Evolutionary conservation across 495 filamentous ascomycete species (phyloP).

Genomic region (Penicillium flavigenum): DNA sequence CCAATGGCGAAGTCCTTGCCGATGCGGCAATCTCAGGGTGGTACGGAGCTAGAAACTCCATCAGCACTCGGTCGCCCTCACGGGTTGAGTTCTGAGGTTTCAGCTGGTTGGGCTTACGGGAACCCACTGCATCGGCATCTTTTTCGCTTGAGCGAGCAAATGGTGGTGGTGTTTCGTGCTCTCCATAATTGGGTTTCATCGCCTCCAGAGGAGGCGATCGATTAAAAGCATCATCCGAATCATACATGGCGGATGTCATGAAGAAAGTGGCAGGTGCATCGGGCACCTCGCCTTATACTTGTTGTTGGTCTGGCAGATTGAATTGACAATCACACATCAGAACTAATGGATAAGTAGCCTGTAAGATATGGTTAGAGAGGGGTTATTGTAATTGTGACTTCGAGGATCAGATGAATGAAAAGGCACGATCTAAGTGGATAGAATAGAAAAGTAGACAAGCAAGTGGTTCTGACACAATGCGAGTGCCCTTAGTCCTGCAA

Average conservation of each 20-base stretch:
- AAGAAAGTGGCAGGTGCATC: constrained; percentile 38
- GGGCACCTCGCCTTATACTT: constrained; percentile 27
- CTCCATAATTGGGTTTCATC: constrained; percentile 24
- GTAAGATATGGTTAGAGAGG: not conserved
- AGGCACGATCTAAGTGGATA: not conserved
- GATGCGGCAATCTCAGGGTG: constrained; percentile 45
- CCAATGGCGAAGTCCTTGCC: constrained; percentile 24
- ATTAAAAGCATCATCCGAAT: constrained; percentile 45
- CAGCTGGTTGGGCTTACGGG: constrained; percentile 39
- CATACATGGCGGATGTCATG: constrained; percentile 46
- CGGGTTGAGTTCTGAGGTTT: constrained; percentile 33
- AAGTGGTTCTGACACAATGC: not conserved
- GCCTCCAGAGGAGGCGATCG: constrained; percentile 33
- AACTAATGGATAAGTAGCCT: constrained; percentile 5
- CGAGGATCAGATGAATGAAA: constrained; percentile 1
- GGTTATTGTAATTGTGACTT: not conserved
- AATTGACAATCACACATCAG: constrained; percentile 14
- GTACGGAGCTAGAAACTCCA: constrained; percentile 46
- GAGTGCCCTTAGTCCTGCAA: constrained; percentile 4
- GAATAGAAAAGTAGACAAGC: not conserved
- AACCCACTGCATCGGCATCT: constrained; percentile 17
- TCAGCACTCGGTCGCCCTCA: constrained; percentile 48
- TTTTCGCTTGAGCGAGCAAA: constrained; percentile 22
- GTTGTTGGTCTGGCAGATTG: constrained; percentile 3
- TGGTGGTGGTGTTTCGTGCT: constrained; percentile 29